Conservation (phyloP, 139 green algal genomes). For the Astrephomene gubernaculifera region DNA sequence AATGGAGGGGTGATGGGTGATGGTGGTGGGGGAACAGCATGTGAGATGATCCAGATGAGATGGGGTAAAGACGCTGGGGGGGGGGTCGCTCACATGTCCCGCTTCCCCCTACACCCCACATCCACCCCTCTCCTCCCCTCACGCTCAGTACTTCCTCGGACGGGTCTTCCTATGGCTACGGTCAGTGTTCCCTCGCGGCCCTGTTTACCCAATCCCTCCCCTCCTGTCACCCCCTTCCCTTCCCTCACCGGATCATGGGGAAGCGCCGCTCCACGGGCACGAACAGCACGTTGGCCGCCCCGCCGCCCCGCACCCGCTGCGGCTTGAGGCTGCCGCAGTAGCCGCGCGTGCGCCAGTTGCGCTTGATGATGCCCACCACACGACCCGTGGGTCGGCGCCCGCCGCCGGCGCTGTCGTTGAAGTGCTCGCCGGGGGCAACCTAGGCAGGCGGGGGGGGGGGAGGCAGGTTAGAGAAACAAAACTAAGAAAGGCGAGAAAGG, state of each 20-base stretch:
- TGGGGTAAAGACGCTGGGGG: too few relatives aligned
- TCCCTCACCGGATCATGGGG: constrained; percentile 77
- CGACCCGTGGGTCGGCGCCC: constrained; percentile 68
- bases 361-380: constrained; percentile 86
- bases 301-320: constrained; percentile 5
- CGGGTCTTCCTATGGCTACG: too few relatives aligned
- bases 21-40: too few relatives aligned
- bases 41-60: too few relatives aligned
- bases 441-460: constrained; percentile 11
- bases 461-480: neutral
- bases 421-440: constrained; percentile 72
- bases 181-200: too few relatives aligned
- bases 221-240: too few relatives aligned
- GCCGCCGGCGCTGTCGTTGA: constrained; percentile 43
- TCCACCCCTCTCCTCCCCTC: too few relatives aligned
- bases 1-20: neutral
- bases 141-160: too few relatives aligned
- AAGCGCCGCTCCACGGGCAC: constrained; percentile 83
- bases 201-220: too few relatives aligned
- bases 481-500: too few relatives aligned
- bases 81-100: too few relatives aligned
- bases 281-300: constrained; percentile 71
- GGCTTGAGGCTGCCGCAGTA: constrained; percentile 83
- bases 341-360: constrained; percentile 81
- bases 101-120: too few relatives aligned